Evolutionary conservation across 2,329 filamentous ascomycete species (phyloP), one percentile per base, ranked within the genome.

Genomic region (Aureobasidium sp.): DNA sequence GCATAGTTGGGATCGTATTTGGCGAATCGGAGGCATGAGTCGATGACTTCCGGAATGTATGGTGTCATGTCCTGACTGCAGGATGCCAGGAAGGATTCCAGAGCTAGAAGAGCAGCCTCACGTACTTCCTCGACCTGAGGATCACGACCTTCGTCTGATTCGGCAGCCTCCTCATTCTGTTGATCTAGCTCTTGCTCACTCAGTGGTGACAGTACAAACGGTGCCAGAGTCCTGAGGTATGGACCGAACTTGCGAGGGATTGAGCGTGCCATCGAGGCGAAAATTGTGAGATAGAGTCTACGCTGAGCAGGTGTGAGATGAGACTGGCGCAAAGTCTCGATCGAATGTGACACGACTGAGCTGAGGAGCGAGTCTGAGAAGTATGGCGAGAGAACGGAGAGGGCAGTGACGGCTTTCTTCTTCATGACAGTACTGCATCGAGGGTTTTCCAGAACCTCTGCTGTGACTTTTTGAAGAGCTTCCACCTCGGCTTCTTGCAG

Each of bases 1-100:
- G 91, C 91, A 68, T 94, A 92, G 72, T 95, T 98, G 0, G 96
- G 96, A 72, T 99, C 95, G 75, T 97, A 98, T 72, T 93, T 97
- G 45, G 98, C 84, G 77, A 94, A 98, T 47, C 95, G 89, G 43
- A 97, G 87, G 64, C 92, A 91, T 2, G 93, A 88, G 11, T 89
- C 83, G 67, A 97, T 92, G 15, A 91, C 87, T 42, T 95, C 91
- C 42, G 91, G 84, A 0, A 94, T 93, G 74, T 93, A 97, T 0
- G 86, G 81, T 47, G 91, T 90, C 94, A 98, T 98, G 72, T 97
- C 92, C 53, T 88, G 85, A 9, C 92, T 90, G 75, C 96, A 99
- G 3, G 93, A 93, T 27, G 92, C 90, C 64, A 98, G 82, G 80
- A 98, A 95, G 0, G 83, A 81, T 69, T 91, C 89, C 20, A 91